Percentiles rank a stretch among this genome's conserved stretches.
These are phyloP conservation scores for Stylosanthes scabra DNA, from an alignment of 331 rosid species.

Conservation along the genomic window DNA sequence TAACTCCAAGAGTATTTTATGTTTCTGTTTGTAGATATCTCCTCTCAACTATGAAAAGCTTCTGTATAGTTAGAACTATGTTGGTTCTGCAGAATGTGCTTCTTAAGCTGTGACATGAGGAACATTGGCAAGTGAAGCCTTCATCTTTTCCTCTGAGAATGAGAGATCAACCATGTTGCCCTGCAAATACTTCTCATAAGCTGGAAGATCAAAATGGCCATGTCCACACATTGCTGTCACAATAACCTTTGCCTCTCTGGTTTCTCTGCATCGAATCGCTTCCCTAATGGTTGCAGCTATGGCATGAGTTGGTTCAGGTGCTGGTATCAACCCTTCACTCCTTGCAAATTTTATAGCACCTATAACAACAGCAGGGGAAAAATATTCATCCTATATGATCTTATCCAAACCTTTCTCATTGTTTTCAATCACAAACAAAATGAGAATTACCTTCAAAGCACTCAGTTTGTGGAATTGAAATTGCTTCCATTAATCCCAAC, in stretches of 20 bases:
- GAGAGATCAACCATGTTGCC: slow-evolving; percentile 88
- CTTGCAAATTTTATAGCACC: slow-evolving; percentile 94
- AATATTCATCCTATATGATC: slow-evolving; percentile 1
- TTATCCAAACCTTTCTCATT: not conserved
- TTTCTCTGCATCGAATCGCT: slow-evolving; percentile 77
- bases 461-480: slow-evolving; percentile 88
- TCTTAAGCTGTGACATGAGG: slow-evolving; percentile 54
- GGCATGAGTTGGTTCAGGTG: slow-evolving; percentile 96
- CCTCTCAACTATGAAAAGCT: too few relatives aligned
- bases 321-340: slow-evolving; percentile 92
- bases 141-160: slow-evolving; percentile 69
- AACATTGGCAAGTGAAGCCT: slow-evolving; percentile 64
- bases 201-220: slow-evolving; percentile 89
- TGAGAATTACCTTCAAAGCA: slow-evolving; percentile 74
- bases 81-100: not conserved
- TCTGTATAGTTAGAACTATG: not conserved
- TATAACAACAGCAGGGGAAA: slow-evolving; percentile 42
- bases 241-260: slow-evolving; percentile 88
- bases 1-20: too few relatives aligned
- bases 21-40: too few relatives aligned
- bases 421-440: slow-evolving; percentile 15
- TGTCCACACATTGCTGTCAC: slow-evolving; percentile 99
- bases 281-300: slow-evolving; percentile 95
- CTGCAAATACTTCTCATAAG: slow-evolving; percentile 85
- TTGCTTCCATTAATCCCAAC: slow-evolving; percentile 88